Conservation (phyloP, 306 rosid species). For the Astragalus membranaceus region DNA sequence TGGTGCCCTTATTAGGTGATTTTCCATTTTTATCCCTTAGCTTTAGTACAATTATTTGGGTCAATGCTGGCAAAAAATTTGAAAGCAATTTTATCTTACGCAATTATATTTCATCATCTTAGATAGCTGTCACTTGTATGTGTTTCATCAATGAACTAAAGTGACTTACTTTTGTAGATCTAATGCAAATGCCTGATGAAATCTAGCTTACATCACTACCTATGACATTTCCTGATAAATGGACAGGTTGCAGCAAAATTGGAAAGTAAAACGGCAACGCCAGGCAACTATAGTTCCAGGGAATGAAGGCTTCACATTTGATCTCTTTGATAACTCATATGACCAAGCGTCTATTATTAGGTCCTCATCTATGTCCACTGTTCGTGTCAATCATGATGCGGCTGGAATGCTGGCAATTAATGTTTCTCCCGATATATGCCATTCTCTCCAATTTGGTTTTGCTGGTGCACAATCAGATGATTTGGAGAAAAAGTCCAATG, state of each 20-base stretch:
- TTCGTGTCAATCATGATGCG: constrained; percentile 71
- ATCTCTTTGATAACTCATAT: constrained; percentile 76
- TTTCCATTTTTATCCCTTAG: not conserved
- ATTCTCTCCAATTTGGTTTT: constrained; percentile 71
- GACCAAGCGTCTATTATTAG: constrained; percentile 59
- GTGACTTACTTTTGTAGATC: not conserved
- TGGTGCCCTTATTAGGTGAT: constrained; percentile 85
- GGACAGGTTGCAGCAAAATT: constrained; percentile 89
- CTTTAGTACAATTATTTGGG: not conserved
- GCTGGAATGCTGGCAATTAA: constrained; percentile 89
- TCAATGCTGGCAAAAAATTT: not conserved
- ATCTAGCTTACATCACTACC: constrained; percentile 5
- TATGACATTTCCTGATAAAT: constrained; percentile 31
- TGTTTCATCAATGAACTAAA: constrained; percentile 6
- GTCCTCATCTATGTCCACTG: constrained; percentile 54
- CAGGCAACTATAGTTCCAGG: constrained; percentile 69
- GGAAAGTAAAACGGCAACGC: constrained; percentile 95
- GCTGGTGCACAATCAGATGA: constrained; percentile 36
- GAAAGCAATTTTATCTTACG: not conserved
- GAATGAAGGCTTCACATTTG: constrained; percentile 91
- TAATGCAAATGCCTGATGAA: not conserved
- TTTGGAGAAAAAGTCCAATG: constrained; percentile 26
- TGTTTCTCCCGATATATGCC: constrained; percentile 58
- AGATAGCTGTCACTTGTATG: not conserved
- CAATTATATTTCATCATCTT: not conserved